Evolutionary conservation across 169 alveolate species (phyloP), one percentile per base, ranked within the genome.

Genomic region (Cryptosporidium xiaoi): DNA sequence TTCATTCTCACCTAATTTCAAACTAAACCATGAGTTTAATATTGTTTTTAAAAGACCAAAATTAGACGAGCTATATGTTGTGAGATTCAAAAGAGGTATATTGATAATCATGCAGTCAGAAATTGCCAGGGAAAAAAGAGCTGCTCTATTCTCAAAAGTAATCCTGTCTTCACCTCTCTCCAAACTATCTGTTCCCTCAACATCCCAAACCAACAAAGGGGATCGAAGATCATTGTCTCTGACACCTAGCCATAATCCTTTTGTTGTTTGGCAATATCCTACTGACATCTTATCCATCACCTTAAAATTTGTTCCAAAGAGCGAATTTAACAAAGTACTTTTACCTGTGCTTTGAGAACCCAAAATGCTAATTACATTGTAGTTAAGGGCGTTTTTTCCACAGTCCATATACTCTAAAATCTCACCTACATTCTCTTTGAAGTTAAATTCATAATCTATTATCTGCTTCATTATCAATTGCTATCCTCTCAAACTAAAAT

Each of bases 321-420:
- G 87, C 20, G 90, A 69, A 82, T 95, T 95, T 82, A 95, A 91
- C 51, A 95, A 77, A 50, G 95, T 90, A 92, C 98, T 95, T 91
- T 95, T 95, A 36, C 98, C 98, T 83, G 97, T 95, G 90, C 97
- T 93, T 90, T 95, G 98, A 48, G 96, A 92, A 27, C 98, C 98
- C 46, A 95, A 83, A 36, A 95, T 92, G 15, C 97, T 93, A 65
- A 95, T 83, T 31, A 95, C 98, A 89, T 94, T 94, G 90, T 84
- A 95, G 55, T 77, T 64, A 71, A 91, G 90, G 2, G 93, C 93
- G 10, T 77, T 65, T 62, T 82, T 66, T 27, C 29, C 34, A 31
- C 20, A 3, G 40, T 71, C 56, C 65, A 87, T 53, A 27, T 44
- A 51, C 36, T 67, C 77, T 1, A 84, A 16, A 44, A 84, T 91